Evolutionary conservation across 2,329 filamentous ascomycete species (phyloP).

Genomic region (Nigrospora oryzae): DNA sequence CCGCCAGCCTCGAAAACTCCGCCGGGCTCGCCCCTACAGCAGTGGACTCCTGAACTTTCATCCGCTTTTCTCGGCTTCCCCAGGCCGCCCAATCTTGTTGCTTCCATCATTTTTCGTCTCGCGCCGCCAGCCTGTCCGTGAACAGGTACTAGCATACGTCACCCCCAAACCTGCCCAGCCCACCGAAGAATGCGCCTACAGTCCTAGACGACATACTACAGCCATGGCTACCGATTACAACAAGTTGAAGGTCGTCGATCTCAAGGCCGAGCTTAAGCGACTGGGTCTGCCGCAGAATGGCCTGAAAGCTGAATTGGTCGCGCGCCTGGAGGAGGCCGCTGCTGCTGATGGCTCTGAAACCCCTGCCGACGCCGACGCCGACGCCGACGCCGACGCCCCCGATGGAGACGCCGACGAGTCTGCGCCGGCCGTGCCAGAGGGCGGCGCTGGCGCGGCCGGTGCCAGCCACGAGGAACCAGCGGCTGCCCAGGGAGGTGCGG

Average conservation of each 20-base stretch:
- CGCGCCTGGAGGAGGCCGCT: conserved; percentile 44
- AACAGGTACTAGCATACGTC: not conserved
- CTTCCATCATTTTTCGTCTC: not conserved
- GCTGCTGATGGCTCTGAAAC: conserved; percentile 7
- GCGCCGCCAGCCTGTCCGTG: not conserved
- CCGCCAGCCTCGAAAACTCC: too few relatives aligned
- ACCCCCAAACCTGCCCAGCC: not conserved
- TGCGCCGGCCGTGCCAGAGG: conserved; percentile 1
- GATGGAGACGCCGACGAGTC: too few relatives aligned
- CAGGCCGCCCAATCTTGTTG: not conserved
- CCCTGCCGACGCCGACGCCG: conserved; percentile 2
- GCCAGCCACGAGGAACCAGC: too few relatives aligned
- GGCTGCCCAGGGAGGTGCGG: too few relatives aligned
- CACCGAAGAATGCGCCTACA: conserved; percentile 3
- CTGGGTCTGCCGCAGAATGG: conserved; percentile 62
- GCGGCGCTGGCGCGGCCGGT: too few relatives aligned
- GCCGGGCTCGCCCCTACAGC: too few relatives aligned
- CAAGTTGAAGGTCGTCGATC: conserved; percentile 63
- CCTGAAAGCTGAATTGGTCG: conserved; percentile 63
- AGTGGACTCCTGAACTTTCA: too few relatives aligned
- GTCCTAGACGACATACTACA: conserved; percentile 2
- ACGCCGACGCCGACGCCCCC: not conserved
- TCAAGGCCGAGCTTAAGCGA: conserved; percentile 66
- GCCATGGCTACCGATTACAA: conserved; percentile 42
- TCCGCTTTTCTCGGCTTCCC: not conserved